Evolutionary conservation across 2,329 filamentous ascomycete genomes (phyloP).

Genomic region (Botrytis cinerea): DNA sequence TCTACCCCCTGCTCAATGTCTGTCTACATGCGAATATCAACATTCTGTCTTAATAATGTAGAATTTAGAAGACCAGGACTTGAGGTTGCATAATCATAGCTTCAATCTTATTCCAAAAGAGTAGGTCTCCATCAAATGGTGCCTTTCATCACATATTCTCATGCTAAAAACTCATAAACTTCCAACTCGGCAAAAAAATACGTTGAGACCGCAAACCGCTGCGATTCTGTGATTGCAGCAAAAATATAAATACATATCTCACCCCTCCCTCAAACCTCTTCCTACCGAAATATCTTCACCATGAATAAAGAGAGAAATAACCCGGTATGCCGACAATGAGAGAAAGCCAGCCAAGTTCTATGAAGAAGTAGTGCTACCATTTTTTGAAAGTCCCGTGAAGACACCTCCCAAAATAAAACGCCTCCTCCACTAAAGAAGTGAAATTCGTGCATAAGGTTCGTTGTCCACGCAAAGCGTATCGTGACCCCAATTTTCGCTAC

Average conservation of each 20-base stretch:
- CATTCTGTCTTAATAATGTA: too few relatives aligned
- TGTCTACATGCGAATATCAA: background rate
- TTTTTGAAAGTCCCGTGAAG: conserved; percentile 25
- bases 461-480: conserved; percentile 26
- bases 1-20: background rate
- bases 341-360: conserved; percentile 27
- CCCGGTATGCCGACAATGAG: conserved; percentile 21
- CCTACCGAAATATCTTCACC: conserved; percentile 16
- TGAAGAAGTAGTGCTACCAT: conserved; percentile 27
- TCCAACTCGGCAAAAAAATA: conserved; percentile 1
- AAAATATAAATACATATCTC: conserved; percentile 24
- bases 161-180: background rate
- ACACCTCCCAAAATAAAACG: conserved; percentile 29
- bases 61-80: background rate
- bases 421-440: conserved; percentile 29
- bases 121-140: background rate
- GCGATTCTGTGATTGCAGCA: conserved; percentile 14
- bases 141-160: background rate
- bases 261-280: conserved; percentile 14
- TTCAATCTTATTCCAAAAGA: background rate
- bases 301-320: conserved; percentile 25
- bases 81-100: background rate
- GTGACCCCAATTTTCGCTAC: conserved; percentile 31
- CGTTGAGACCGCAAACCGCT: conserved; percentile 4
- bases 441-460: conserved; percentile 28